Conservation (phyloP, 768 basidiomycete genomes). For the Calocera cornea region DNA sequence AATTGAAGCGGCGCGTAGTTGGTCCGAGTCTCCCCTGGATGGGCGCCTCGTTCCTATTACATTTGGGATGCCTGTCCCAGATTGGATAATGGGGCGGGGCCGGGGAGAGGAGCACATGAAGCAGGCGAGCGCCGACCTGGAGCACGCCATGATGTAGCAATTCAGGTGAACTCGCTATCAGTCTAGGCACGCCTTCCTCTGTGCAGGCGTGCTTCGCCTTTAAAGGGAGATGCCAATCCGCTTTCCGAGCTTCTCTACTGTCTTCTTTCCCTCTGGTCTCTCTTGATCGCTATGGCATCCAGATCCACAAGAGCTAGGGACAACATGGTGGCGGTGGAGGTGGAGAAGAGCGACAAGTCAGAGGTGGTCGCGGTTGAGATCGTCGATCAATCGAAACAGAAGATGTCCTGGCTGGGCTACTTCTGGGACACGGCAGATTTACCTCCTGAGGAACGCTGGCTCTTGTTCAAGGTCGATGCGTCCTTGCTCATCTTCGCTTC, state of each 20-base stretch:
- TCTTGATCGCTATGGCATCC: not conserved
- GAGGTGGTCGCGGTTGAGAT: not conserved
- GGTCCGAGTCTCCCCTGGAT: not conserved
- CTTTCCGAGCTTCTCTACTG: not conserved
- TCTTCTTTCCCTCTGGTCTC: not conserved
- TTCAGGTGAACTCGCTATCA: not conserved
- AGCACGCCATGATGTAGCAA: conserved; percentile 2
- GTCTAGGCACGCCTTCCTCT: not conserved
- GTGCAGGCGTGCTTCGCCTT: not conserved
- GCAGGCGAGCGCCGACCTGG: not conserved
- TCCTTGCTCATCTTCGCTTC: conserved; percentile 19
- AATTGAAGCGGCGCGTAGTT: no score
- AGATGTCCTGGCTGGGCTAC: conserved; percentile 15
- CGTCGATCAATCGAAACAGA: conserved; percentile 7
- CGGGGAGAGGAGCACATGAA: not conserved
- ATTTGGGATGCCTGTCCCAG: not conserved
- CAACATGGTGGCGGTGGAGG: not conserved
- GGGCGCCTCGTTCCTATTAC: not conserved
- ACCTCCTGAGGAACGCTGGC: conserved; percentile 15
- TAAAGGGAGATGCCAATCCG: not conserved
- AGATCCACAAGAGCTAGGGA: not conserved
- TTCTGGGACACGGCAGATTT: conserved; percentile 21
- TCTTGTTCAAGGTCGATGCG: conserved; percentile 21
- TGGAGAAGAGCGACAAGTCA: not conserved
- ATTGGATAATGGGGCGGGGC: not conserved